Evolutionary conservation across 495 filamentous ascomycete species (phyloP).

Genomic region (Chaetomium fimeti): DNA sequence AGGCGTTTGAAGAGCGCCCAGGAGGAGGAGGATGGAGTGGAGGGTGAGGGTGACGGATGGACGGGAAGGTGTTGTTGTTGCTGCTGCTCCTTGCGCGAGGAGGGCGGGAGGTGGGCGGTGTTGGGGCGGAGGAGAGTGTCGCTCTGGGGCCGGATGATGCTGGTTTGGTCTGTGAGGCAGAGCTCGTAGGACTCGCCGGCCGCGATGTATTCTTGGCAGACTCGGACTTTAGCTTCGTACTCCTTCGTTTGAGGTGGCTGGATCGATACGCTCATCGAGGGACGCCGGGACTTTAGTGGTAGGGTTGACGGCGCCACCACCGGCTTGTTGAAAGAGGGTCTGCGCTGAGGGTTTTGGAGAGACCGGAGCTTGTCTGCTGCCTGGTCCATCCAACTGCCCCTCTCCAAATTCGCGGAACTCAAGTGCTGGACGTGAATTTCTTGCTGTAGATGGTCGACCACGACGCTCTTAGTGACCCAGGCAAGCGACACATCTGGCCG

Average conservation of each 20-base stretch:
- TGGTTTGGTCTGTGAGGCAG: slow-evolving; percentile 77
- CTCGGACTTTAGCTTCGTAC: slow-evolving; percentile 63
- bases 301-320: neutral
- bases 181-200: slow-evolving; percentile 90
- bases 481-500: slow-evolving; percentile 72
- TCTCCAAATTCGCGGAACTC: slow-evolving; percentile 35
- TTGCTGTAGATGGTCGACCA: slow-evolving; percentile 68
- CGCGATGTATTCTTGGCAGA: slow-evolving; percentile 68
- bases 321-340: slow-evolving; percentile 8
- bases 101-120: slow-evolving; percentile 34
- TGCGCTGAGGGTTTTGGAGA: slow-evolving; percentile 20
- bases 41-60: neutral
- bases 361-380: slow-evolving; percentile 35
- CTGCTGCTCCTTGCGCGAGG: slow-evolving; percentile 16
- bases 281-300: slow-evolving; percentile 21
- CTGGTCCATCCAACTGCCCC: slow-evolving; percentile 38
- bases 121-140: slow-evolving; percentile 40
- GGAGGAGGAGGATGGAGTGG: slow-evolving; percentile 31
- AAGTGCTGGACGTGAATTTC: slow-evolving; percentile 66
- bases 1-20: slow-evolving; percentile 76
- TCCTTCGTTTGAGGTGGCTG: slow-evolving; percentile 51
- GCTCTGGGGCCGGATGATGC: slow-evolving; percentile 46
- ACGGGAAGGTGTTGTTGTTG: neutral
- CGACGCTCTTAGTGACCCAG: slow-evolving; percentile 76
- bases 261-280: slow-evolving; percentile 28